Evolutionary conservation across 177 flowering plant species (phyloP).

Genomic region (Vitis hybrid): DNA sequence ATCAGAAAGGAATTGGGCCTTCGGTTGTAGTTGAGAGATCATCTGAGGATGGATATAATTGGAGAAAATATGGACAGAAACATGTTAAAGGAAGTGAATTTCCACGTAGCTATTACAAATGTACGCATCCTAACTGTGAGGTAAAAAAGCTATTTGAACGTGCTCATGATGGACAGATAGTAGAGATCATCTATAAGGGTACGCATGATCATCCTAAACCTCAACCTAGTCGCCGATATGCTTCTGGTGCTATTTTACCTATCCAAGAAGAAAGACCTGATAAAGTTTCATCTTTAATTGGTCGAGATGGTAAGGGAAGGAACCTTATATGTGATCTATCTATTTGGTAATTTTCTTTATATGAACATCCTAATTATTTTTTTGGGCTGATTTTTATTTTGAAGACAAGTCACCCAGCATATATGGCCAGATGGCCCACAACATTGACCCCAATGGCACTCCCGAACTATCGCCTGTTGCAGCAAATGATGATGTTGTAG

Average conservation of each 20-base stretch:
- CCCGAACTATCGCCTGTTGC: constrained; percentile 39
- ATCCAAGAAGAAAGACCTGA: constrained; percentile 68
- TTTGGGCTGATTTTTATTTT: constrained; percentile 7
- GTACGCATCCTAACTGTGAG: constrained; percentile 92
- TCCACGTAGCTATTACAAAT: constrained; percentile 93
- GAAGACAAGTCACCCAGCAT: constrained; percentile 32
- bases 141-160: constrained; percentile 91
- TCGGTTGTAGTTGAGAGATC: constrained; percentile 43
- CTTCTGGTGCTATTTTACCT: constrained; percentile 52
- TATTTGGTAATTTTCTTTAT: background rate
- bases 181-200: constrained; percentile 86
- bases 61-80: constrained; percentile 98
- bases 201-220: constrained; percentile 96
- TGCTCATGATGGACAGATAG: constrained; percentile 78
- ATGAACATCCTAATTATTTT: background rate
- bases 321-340: background rate
- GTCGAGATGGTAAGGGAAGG: constrained; percentile 52
- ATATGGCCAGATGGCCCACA: constrained; percentile 27
- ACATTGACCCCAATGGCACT: constrained; percentile 34
- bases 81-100: constrained; percentile 91
- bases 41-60: constrained; percentile 95
- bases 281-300: constrained; percentile 31
- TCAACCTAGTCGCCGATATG: constrained; percentile 66
- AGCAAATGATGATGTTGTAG: constrained; percentile 36
- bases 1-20: constrained; percentile 44